Evolutionary conservation across 352 stramenopile genomes (phyloP), one percentile per base, ranked within the genome.

Genomic region (Globisporangium paddicum): DNA sequence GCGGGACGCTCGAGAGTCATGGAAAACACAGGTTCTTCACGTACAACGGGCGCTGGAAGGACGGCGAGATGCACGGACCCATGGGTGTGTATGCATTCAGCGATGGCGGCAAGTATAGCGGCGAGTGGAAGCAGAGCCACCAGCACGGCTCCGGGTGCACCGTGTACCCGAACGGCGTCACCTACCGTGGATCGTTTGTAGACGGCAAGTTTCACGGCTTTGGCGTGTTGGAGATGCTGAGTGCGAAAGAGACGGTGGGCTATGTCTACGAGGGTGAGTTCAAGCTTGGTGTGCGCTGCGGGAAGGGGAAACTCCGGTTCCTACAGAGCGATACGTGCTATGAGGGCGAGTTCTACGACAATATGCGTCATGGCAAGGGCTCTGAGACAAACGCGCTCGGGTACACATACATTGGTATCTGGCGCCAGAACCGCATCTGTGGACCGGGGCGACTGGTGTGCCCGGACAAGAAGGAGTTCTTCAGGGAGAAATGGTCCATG

Each of bases 241-340:
- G 51, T 25, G 6, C 6, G 28, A 35, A 28, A 13, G n/a, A 49
- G 30, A 35, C 19, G 2, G 44, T 58, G 26, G 64, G 76, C 0
- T 90, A 75, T 42, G 59, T 60, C 9, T 92, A 92, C 50, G 77
- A 85, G 62, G 82, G 82, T 9, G 66, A 86, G 42, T 92, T 90
- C 38, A 42, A 62, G 19, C 40, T 61, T 13, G 79, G 79, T 2
- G 18, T 71, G 46, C 73, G 79, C 2, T 75, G 72, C 23, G 82
- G 82, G 14, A 32, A 61, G 1, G 82, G 79, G 5, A 86, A 69
- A 42, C 66, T 89, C 16, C 38, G 47, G 10, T 75, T 86, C 32
- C 46, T 75, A 14, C 58, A 71, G 35, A 80, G 64, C 30, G 78
- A 72, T 11, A 74, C 73, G 14, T 63, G 55, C 13, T 91, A 89